Percentiles rank a stretch among this genome's conserved stretches.
Conservation (phyloP, 805 yeast species). For the Wickerhamomyces kurtzmanii region DNA sequence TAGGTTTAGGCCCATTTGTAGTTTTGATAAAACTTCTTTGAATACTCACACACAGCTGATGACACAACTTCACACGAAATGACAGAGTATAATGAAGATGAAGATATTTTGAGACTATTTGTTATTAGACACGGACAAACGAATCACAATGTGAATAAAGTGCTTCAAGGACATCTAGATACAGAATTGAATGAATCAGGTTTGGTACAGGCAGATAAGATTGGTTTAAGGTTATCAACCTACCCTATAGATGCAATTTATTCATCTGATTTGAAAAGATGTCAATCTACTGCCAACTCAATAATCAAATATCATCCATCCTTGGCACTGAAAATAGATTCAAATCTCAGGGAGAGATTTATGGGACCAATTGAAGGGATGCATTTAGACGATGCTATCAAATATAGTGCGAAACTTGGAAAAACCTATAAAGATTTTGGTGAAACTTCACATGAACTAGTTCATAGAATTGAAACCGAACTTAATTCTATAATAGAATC, state of each 20-base stretch:
- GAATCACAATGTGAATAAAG: constrained; percentile 55
- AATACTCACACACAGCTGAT: too few species aligned
- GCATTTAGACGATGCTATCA: constrained; percentile 53
- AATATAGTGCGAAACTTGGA: constrained; percentile 37
- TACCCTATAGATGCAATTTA: constrained; percentile 22
- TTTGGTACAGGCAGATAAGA: constrained; percentile 41
- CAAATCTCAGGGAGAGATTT: constrained; percentile 53
- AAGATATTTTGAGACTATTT: constrained; percentile 36
- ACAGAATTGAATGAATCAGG: constrained; percentile 58
- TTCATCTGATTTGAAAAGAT: constrained; percentile 38
- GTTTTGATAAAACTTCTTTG: too few species aligned
- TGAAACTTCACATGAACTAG: constrained; percentile 39
- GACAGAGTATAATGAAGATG: constrained; percentile 22
- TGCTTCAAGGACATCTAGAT: constrained; percentile 73
- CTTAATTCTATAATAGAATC: constrained; percentile 33
- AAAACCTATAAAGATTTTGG: constrained; percentile 55
- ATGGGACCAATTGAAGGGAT: constrained; percentile 81
- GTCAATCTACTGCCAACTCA: constrained; percentile 45
- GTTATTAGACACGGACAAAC: constrained; percentile 83
- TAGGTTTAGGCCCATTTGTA: too few species aligned
- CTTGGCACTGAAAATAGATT: constrained; percentile 10
- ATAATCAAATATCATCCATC: constrained; percentile 27
- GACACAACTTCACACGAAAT: too few species aligned
- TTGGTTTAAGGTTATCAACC: constrained; percentile 33
- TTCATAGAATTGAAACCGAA: constrained; percentile 36